Percentiles rank a stretch among this genome's conserved stretches.
Evolutionary conservation across 805 yeast species (phyloP).

Genomic region (Metschnikowia aberdeeniae): DNA sequence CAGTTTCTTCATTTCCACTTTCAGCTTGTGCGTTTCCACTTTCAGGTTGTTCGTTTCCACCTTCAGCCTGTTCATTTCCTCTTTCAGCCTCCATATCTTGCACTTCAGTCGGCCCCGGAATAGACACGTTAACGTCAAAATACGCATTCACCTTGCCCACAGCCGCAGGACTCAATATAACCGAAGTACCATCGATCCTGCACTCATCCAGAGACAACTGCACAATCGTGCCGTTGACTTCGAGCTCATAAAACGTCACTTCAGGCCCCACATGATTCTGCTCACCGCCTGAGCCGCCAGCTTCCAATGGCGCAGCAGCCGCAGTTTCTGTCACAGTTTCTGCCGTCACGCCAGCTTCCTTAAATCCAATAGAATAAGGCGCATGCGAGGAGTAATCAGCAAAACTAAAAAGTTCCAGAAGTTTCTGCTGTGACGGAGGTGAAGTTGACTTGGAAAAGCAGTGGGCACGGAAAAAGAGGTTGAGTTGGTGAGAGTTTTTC

Average conservation of each 20-base stretch:
- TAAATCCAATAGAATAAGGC: conserved; percentile 1
- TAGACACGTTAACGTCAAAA: not conserved
- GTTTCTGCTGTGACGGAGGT: not conserved
- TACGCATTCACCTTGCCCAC: conserved; percentile 2
- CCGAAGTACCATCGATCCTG: conserved; percentile 5
- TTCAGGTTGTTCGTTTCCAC: no score
- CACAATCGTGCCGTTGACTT: conserved; percentile 5
- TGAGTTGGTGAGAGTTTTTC: not conserved
- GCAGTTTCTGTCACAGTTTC: not conserved
- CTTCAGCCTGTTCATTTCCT: not conserved
- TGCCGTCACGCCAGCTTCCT: not conserved
- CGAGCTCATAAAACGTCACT: conserved; percentile 5
- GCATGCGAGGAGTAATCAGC: not conserved
- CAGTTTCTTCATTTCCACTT: no score
- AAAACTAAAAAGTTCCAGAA: conserved; percentile 5
- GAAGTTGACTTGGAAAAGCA: conserved; percentile 5
- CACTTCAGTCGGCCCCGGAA: not conserved
- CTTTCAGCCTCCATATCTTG: not conserved
- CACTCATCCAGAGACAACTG: conserved; percentile 13
- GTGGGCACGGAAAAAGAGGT: conserved; percentile 3
- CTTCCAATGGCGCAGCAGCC: not conserved
- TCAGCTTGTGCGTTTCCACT: no score
- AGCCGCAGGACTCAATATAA: conserved; percentile 10
- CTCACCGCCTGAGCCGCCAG: not conserved
- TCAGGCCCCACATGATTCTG: not conserved